Evolutionary conservation across 805 yeast genomes (phyloP), one percentile per base, ranked within the genome.

Genomic region (Starmerella ratchasimensis): DNA sequence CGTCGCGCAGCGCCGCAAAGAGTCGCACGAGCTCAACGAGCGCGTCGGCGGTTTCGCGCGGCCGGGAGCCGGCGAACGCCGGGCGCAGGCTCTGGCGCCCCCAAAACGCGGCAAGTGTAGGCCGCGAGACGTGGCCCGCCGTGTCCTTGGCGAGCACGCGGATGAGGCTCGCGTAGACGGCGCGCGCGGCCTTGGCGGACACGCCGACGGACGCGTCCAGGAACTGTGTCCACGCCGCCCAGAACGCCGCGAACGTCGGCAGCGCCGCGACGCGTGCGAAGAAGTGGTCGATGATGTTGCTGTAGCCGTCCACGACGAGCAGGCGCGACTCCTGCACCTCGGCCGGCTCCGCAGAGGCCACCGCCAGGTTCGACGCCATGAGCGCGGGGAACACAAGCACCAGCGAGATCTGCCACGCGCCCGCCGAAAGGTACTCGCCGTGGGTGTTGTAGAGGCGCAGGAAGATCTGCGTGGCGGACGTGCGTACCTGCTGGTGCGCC

Each of bases 391-490:
- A 64, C 1, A 81, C 82, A 26, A 77, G 65, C 22, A 61, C 54
- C 49, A 74, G 76, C 3, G 86, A 69, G n/a, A 75, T 56, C 20
- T 66, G 59, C 95, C 95, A 84, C 1, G 55, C 58, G 13, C 45
- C 51, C 2, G 72, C 61, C 0, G 74, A 68, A 15, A 74, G 61
- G 30, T 62, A 61, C 9, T 57, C 51, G 0, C 81, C 78, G 54
- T 79, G 82, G 3, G 86, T 71, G 36, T 80, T 82, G 42, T 80
- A 64, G 21, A 88, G 76, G 46, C 86, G 72, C 58, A 83, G 82
- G 46, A 86, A 75, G 0, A 95, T 88, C 53, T 84, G 93, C 13
- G 83, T 69, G 0, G 95, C 76, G 2, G 95, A 95, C 50, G 83
- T 84, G 43, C 93, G 68, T 0, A 88, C 94, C 49, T 84, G 93